Evolutionary conservation across 768 basidiomycete species (phyloP), one percentile per base, ranked within the genome.

Genomic region (Dioszegia hungarica): DNA sequence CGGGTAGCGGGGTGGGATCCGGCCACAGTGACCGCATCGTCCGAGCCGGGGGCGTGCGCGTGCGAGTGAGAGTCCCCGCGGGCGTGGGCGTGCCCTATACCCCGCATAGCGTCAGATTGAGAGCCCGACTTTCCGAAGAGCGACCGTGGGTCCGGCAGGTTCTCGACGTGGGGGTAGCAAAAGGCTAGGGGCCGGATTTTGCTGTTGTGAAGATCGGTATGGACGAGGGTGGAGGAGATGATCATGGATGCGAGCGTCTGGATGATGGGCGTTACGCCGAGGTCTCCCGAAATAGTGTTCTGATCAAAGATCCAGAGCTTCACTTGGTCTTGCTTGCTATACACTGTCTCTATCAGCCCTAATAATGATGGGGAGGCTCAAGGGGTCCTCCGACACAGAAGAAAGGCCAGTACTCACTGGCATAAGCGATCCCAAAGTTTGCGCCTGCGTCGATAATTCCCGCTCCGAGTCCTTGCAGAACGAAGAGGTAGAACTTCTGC

Each of bases 221-320:
- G 75, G 11, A 77, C 74, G 47, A 77, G 67, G 2, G 74, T 73
- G 8, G 74, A 75, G n/a, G 75, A 70, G 52, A 77, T 77, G 56
- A 77, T 53, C 75, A 77, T 77, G 41, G 67, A 66, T 17, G 60
- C 57, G 14, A 61, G 41, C 27, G 67, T 70, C 55, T 73, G 70
- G 54, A 74, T 71, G 29, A 75, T 62, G 0, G 70, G 68, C 15
- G 74, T 75, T 0, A 75, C 72, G 27, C 74, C 74, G 1, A 75
- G 64, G 50, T 74, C 72, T 20, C 75, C 73, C 3, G 75, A 72
- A 22, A 75, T 66, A 11, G 73, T 73, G 47, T 71, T 73, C 38
- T 72, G 53, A 20, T 36, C 47, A 33, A 76, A 66, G 0, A 75
- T 69, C 75, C 75, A 77, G 63, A 77, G 71, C 63, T 63, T 41